Base-by-base conservation (phyloP, 805 yeast genomes). In the Saccharomycopsis sp. region DNA sequence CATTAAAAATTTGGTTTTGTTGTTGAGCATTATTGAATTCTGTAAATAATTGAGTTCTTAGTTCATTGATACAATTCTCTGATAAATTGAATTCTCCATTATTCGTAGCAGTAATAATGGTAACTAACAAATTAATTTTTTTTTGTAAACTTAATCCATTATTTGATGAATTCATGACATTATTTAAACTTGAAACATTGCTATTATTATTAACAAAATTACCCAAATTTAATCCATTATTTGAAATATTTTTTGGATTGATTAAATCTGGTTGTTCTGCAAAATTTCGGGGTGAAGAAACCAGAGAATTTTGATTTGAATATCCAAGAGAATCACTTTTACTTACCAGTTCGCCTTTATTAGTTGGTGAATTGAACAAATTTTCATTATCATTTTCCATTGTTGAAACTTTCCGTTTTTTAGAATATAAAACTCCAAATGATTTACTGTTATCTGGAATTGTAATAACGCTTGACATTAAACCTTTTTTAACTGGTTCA, bases 31-130 rank as follows among this genome's bases (percentile, higher is more conserved):
- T 23, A 13, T 26, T 14, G 8, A 31, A 15, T 28, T 34, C 29
- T 13, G 10, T 3, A 18, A 23, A 27, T 34, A 40, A 18, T 27
- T 37, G 45, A 3, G 28, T 19, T 17, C 26, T 53, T 26, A 63
- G 52, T 39, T 63, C 67, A 23, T 53, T 49, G 14, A 54, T 32
- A 4, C 61, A 54, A 12, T 28, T 35, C 10, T 48, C 39, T 3
- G 52, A 47, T 4, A 58, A 40, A 30, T 45, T 48, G 20, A 62
- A 36, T 9, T 51, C 50, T 13, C 53, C 51, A 12, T 42, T 36
- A 15, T 39, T 39, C 13, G 53, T 42, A 5, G 49, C 40, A 20
- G 23, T 38, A 2, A 45, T 34, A 17, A 48, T 43, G 2, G 40
- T 38, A 5, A 39, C 31, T 21, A 46, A 31, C 21, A 44, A 35